Evolutionary conservation across 2,329 filamentous ascomycete genomes (phyloP), one percentile per base, ranked within the genome.

Genomic region (Dactylellina cionopaga): DNA sequence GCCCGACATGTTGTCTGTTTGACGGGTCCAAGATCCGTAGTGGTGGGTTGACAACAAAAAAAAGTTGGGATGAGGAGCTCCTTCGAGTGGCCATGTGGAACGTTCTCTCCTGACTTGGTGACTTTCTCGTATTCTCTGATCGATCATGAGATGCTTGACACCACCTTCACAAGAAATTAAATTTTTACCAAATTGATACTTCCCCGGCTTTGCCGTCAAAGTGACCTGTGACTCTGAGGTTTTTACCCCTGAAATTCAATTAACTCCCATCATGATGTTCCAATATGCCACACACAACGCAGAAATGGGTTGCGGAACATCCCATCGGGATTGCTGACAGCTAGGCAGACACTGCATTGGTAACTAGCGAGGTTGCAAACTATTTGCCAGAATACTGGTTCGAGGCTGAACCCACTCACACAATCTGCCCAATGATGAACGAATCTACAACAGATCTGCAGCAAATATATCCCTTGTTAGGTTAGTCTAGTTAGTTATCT

Each of bases 201-300:
- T 31, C 44, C 44, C 35, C 58, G 47, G 39, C 47, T 46, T 17
- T 46, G 47, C 59, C 47, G 37, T 64, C 24, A 25, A 25, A 35
- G 39, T 15, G 43, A 63, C 46, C 17, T 43, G 58, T 63, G 46
- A 51, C 46, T 39, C 13, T 52, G 29, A 27, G 37, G 33, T 37
- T 39, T 43, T 63, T 64, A 55, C 59, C 59, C 59, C 59, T 64
- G 59, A 64, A 64, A 64, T 52, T 44, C 37, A 43, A 46, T 37
- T 31, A 25, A 47, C 15, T 47, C 13, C 44, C 3, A 47, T 17
- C n/a, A n/a, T n/a, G n/a, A n/a, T n/a, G n/a, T n/a, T n/a, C 46
- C 59, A 25, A 37, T 37, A 9, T 54, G 54, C 47, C 59, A 54
- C 56, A 62, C 56, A 17, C 59, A 64, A 64, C 59, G 27, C 59